A percentile compares a stretch with the other conserved stretches of the same genome.
Evolutionary conservation across 768 basidiomycete species (phyloP).

Genomic region (Lentinula lateritia): DNA sequence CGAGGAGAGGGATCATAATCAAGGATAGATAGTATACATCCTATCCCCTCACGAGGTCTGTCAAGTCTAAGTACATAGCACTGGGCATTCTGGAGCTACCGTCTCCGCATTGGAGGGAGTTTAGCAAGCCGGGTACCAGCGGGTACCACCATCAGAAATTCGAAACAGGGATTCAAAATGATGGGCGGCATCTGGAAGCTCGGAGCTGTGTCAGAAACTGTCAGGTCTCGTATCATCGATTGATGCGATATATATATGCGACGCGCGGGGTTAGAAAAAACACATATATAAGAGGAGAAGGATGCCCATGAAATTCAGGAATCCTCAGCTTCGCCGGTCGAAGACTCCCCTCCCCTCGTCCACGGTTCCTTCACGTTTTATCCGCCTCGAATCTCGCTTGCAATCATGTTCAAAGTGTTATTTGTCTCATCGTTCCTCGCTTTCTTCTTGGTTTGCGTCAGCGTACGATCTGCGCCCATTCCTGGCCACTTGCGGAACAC

Average conservation of each 20-base stretch:
- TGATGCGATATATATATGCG: not conserved
- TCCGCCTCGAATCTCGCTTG: not conserved
- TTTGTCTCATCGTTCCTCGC: not conserved
- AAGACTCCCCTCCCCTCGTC: not conserved
- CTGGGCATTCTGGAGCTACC: too few relatives aligned
- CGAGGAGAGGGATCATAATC: too few relatives aligned
- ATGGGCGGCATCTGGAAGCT: too few relatives aligned
- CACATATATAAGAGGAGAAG: not conserved
- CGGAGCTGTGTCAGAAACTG: too few relatives aligned
- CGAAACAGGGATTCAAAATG: too few relatives aligned
- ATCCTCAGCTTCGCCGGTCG: conserved; percentile 3
- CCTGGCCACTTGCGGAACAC: not conserved
- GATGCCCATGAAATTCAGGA: too few relatives aligned
- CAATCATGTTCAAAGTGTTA: not conserved
- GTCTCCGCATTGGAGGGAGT: too few relatives aligned
- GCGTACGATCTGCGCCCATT: not conserved
- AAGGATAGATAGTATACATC: too few relatives aligned
- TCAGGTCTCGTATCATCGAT: not conserved
- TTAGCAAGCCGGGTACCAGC: too few relatives aligned
- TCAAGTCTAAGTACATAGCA: too few relatives aligned
- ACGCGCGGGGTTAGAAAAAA: not conserved
- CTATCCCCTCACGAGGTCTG: too few relatives aligned
- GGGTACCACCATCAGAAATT: too few relatives aligned
- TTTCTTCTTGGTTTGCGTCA: not conserved
- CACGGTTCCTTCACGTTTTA: not conserved